Base-by-base conservation (phyloP, 352 stramenopile genomes). In the Phytophthora tentaculata region DNA sequence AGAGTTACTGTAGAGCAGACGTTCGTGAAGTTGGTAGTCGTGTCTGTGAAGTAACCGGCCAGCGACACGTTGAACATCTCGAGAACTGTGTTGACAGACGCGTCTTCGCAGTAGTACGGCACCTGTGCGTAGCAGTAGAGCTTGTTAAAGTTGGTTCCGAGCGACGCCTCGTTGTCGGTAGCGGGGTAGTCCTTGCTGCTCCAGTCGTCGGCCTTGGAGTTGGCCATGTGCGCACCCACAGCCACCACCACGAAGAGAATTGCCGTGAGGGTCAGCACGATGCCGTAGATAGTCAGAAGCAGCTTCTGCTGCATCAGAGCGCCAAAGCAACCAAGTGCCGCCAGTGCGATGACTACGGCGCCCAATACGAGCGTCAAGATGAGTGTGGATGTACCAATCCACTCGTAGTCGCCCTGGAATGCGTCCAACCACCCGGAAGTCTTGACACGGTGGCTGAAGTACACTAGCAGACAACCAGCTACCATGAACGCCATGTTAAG, bases 401-500 rank as follows among this genome's bases (percentile, higher is more conserved):
- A 92, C 22, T 67, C 75, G 62, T 84, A 94, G 71, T 90, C 82
- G 35, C 79, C 73, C 62, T 89, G 56, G 64, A 94, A 94, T 17
- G 76, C 85, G 22, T 94, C 81, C 23, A 91, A 55, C 88, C 88
- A 96, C 35, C 88, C 88, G 0, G 73, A 83, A 13, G 24, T 73
- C 66, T 86, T 82, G 44, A 91, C 74, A 56, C 83, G 74, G 56
- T 92, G 82, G 61, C 83, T 87, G 57, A 96, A 92, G 65, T 92
- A 94, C 68, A 94, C 82, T 51, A 96, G 76, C 58, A 96, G 75
- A 17, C 79, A 83, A 45, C 88, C 88, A 56, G 61, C 71, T 41
- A 94, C 82, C 73, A 96, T 82, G 71, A 94, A 95, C 49, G 71
- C 77, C 82, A 96, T 91, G 74, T 96, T 96, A 28, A 96, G 71